A percentile compares a stretch with the other conserved stretches of the same genome.
Conservation (phyloP, 2,329 filamentous ascomycete species). For the Pseudocercospora ulei region DNA sequence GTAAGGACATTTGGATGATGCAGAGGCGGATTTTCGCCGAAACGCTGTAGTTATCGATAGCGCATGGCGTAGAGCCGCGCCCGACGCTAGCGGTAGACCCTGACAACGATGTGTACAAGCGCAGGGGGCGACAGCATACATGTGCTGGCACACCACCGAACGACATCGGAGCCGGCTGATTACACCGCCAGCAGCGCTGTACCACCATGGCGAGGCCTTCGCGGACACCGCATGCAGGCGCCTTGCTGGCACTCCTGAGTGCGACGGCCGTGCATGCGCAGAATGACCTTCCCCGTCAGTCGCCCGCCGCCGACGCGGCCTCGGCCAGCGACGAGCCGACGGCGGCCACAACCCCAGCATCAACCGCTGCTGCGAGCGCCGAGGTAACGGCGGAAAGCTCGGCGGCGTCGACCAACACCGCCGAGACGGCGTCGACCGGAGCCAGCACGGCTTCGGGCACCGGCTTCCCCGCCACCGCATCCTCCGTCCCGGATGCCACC, state of each 20-base stretch:
- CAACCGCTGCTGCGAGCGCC: conserved; percentile 19
- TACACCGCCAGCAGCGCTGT: conserved; percentile 9
- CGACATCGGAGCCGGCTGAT: no score
- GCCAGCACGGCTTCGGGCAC: conserved; percentile 21
- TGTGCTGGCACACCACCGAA: no score
- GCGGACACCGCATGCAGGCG: conserved; percentile 18
- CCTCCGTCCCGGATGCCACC: conserved; percentile 20
- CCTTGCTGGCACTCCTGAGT: conserved; percentile 24
- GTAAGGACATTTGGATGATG: no score
- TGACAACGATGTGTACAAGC: no score
- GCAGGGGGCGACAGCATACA: no score
- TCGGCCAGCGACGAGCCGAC: conserved; percentile 18
- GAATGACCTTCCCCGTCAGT: conserved; percentile 28
- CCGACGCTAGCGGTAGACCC: no score
- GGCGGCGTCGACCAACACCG: conserved; percentile 24
- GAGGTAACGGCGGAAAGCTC: conserved; percentile 21
- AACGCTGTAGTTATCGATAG: no score
- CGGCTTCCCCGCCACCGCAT: conserved; percentile 16
- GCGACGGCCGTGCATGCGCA: conserved; percentile 24
- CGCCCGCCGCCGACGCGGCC: conserved; percentile 23
- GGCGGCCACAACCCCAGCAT: conserved; percentile 15
- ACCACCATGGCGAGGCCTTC: conserved; percentile 11
- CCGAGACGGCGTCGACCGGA: conserved; percentile 22
- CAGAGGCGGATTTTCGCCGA: no score
- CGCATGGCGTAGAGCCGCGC: no score